Conservation (phyloP, 2,329 filamentous ascomycete genomes). For the Phaeosphaeria sp. region DNA sequence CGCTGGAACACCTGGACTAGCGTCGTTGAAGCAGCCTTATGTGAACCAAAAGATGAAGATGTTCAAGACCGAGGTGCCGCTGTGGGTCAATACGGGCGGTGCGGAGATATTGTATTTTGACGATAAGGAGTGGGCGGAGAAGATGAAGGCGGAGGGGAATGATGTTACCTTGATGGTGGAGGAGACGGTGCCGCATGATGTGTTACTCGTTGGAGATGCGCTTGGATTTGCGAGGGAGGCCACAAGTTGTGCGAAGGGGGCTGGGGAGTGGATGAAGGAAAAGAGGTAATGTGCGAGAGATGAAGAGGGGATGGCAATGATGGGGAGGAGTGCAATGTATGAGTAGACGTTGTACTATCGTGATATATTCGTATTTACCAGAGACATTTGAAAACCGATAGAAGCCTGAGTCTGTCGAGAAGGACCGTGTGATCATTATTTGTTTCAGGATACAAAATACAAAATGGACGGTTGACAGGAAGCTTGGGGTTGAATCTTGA, state of each 20-base stretch:
- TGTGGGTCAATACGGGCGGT: constrained; percentile 52
- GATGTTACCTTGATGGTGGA: constrained; percentile 51
- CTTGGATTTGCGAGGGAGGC: constrained; percentile 54
- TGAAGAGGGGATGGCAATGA: not conserved
- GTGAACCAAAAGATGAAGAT: constrained; percentile 46
- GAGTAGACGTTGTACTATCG: no score
- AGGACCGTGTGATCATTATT: no score
- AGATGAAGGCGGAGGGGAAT: constrained; percentile 51
- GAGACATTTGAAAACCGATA: no score
- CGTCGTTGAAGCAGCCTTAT: constrained; percentile 41
- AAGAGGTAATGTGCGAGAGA: constrained; percentile 10
- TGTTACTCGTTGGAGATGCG: constrained; percentile 49
- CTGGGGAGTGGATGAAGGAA: constrained; percentile 44
- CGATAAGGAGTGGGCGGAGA: constrained; percentile 44
- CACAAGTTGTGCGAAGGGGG: constrained; percentile 41
- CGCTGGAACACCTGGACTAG: constrained; percentile 22
- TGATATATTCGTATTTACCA: no score
- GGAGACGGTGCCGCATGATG: constrained; percentile 54
- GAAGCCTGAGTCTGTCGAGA: no score
- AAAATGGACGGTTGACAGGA: no score
- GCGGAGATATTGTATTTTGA: constrained; percentile 54
- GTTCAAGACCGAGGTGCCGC: constrained; percentile 48
- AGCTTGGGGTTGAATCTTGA: not conserved
- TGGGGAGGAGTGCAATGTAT: no score
- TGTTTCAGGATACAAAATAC: no score